phyloP scores from a whole-genome alignment of 306 rosid species.

The Quercus aquifolioides region DNA sequence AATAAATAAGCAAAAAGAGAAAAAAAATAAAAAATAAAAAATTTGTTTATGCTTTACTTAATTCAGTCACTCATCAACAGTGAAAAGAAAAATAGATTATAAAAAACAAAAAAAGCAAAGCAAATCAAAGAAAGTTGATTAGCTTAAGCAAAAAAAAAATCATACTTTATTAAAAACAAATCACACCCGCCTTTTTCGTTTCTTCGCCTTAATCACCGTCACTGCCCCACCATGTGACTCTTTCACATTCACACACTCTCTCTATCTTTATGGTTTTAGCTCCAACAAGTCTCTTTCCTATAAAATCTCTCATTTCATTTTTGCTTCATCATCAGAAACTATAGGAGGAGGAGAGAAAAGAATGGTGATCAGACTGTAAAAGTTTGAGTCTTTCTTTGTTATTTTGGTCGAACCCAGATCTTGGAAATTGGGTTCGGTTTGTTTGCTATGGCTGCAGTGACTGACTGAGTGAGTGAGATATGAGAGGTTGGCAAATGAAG shows the following conservation, averaged over 20 bases:
- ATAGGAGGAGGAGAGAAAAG: not conserved
- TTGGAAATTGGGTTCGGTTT: conserved; percentile 39
- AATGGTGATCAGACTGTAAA: conserved; percentile 18
- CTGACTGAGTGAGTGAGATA: not conserved
- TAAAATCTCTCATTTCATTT: conserved; percentile 1
- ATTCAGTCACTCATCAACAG: conserved; percentile 8
- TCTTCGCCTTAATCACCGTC: conserved; percentile 18
- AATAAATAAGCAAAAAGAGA: not conserved
- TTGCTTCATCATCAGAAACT: not conserved
- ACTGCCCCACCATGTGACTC: conserved; percentile 55
- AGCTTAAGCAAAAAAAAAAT: not conserved
- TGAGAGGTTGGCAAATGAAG: conserved; percentile 35
- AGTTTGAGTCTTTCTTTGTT: not conserved
- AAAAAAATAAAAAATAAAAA: too few relatives aligned
- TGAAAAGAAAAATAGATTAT: not conserved
- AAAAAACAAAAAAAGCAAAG: not conserved
- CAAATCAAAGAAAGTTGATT: not conserved
- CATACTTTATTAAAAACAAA: not conserved
- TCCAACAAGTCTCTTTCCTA: conserved; percentile 5
- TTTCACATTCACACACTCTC: not conserved
- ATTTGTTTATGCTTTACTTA: conserved; percentile 30
- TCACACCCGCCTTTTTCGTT: conserved; percentile 60
- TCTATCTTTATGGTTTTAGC: not conserved
- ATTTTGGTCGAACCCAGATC: conserved; percentile 11
- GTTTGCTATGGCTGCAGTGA: conserved; percentile 21